Conservation (phyloP, 108 stramenopile species). For the Nitzschia palea region DNA sequence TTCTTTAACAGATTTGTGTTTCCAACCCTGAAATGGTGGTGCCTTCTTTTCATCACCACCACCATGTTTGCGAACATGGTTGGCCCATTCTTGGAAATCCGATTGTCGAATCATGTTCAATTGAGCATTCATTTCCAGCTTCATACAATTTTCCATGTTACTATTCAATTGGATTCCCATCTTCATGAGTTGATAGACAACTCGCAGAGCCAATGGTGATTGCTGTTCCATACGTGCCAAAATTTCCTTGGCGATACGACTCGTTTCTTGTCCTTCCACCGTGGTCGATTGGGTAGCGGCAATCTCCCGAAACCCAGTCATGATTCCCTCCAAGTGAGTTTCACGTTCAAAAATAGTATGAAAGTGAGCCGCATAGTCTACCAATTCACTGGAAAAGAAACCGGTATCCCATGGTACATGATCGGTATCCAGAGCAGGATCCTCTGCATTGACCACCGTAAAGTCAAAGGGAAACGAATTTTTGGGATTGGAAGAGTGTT, state of each 20-base stretch:
- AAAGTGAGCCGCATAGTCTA: conserved; percentile 72
- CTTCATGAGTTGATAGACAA: conserved; percentile 51
- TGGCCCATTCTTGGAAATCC: conserved; percentile 70
- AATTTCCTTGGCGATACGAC: conserved; percentile 60
- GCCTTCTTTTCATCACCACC: conserved; percentile 39
- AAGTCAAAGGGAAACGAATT: conserved; percentile 34
- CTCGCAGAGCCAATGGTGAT: conserved; percentile 73
- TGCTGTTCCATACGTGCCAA: conserved; percentile 62
- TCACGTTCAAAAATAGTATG: conserved; percentile 55
- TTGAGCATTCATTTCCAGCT: conserved; percentile 64
- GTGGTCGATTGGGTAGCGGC: conserved; percentile 29
- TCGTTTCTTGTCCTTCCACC: conserved; percentile 52
- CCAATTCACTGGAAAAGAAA: conserved; percentile 51
- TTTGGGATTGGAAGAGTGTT: conserved; percentile 49
- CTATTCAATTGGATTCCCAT: conserved; percentile 43
- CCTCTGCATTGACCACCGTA: conserved; percentile 16
- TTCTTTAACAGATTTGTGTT: conserved; percentile 58
- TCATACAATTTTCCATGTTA: conserved; percentile 70
- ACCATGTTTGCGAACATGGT: conserved; percentile 40
- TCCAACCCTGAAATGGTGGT: conserved; percentile 59
- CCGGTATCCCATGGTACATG: conserved; percentile 35
- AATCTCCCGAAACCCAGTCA: conserved; percentile 64
- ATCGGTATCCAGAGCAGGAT: conserved; percentile 45
- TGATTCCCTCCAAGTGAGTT: conserved; percentile 62
- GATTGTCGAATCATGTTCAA: conserved; percentile 43